Evolutionary conservation across 257 asterid genomes (phyloP).

Genomic region (Solanum corneliomulleri): DNA sequence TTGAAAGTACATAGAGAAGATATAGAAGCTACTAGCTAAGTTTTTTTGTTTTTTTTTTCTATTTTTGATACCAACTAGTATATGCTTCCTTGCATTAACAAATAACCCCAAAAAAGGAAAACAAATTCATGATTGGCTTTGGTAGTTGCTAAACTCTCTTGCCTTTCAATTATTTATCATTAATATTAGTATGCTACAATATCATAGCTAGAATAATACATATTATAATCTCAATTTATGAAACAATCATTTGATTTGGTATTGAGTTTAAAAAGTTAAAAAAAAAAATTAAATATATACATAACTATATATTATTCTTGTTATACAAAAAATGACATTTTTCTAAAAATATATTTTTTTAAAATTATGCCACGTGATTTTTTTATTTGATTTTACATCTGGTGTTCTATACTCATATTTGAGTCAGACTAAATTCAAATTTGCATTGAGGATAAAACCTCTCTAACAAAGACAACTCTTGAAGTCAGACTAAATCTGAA

Average conservation of each 20-base stretch:
- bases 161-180: neutral
- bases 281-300: neutral
- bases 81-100: neutral
- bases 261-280: neutral
- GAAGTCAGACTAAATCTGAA: neutral
- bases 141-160: neutral
- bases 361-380: neutral
- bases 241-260: neutral
- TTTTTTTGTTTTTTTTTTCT: neutral
- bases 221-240: neutral
- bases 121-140: neutral
- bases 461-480: no score
- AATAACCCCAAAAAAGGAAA: neutral
- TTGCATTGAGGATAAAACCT: accelerated
- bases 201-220: neutral
- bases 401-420: accelerated
- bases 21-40: neutral
- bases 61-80: neutral
- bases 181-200: neutral
- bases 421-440: no score
- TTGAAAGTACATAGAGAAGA: neutral
- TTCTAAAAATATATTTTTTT: no score
- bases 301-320: neutral
- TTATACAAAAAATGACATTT: no score
- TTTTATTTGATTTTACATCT: accelerated